Evolutionary conservation across 139 green algal species (phyloP), one percentile per base, ranked within the genome.

Genomic region (Closterium sp.): DNA sequence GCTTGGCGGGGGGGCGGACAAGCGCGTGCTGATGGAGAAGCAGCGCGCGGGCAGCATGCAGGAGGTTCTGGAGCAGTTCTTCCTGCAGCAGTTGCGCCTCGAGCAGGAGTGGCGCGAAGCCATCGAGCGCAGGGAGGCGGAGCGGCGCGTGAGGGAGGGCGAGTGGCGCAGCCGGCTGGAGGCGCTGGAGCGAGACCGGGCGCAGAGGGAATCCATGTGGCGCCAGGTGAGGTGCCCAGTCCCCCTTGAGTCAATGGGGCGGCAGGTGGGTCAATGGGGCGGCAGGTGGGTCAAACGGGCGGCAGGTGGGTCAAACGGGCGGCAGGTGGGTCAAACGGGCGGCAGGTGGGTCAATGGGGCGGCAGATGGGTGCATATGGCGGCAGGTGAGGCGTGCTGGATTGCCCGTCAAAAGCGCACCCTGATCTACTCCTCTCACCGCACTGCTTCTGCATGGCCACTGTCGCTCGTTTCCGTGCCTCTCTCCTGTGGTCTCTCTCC

Each of bases 41-140:
- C 34, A 84, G 64, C 30, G 89, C 12, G 76, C 88, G 25, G 33
- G 88, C 16, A 92, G 21, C 31, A 64, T 93, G 21, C 90, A 93
- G 38, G 90, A 93, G 25, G 86, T 93, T 25, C 33, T 93, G 88
- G 90, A 91, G 31, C 76, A 93, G 30, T 93, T 93, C 34, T 93
- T 93, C 6, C n/a, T 91, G 31, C 32, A 76, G 30, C 90, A 93
- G 85, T 33, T 91, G 81, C 19, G 64, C 25, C 66, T 92, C 3
- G 90, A 93, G 90, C 34, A 92, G 86, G 87, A 91, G 33, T 93
- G 90, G 90, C 34, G 90, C 12, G 64, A 92, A 35, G 87, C 87
- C 5, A 69, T 93, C 5, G 90, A 93, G 33, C 16, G 83, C 7
- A 92, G 87, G 0, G 90, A 93, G 66, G 36, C 35, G 84, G 90